Conservation (phyloP, 2,329 filamentous ascomycete genomes). For the Aspergillus ruber region DNA sequence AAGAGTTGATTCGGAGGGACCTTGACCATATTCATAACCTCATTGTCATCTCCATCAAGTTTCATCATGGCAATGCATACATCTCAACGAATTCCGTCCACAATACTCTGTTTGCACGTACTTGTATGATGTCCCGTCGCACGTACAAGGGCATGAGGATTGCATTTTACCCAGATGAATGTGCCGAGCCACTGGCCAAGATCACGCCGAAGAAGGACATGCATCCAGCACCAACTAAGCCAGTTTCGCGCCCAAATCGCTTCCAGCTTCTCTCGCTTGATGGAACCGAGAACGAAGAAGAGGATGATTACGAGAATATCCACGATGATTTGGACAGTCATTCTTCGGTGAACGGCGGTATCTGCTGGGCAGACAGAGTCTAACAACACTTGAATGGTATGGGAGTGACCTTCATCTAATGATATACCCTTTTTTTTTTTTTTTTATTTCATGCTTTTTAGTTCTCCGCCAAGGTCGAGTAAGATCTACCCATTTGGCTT, state of each 20-base stretch:
- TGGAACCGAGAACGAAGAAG: constrained; percentile 30
- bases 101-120: constrained; percentile 67
- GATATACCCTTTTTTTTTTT: not conserved
- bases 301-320: constrained; percentile 23
- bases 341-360: constrained; percentile 7
- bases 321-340: constrained; percentile 9
- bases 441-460: not conserved
- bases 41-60: constrained; percentile 59
- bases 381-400: not conserved
- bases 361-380: constrained; percentile 7
- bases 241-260: constrained; percentile 45
- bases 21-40: constrained; percentile 79
- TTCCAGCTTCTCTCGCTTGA: constrained; percentile 56
- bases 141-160: constrained; percentile 66
- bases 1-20: constrained; percentile 61
- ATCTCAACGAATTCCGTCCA: constrained; percentile 73
- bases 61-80: constrained; percentile 54
- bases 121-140: constrained; percentile 64
- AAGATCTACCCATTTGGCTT: no score
- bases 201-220: constrained; percentile 23
- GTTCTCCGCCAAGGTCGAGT: no score
- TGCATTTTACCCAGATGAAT: constrained; percentile 67
- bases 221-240: constrained; percentile 28
- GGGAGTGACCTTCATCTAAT: not conserved
- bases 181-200: constrained; percentile 52